A percentile compares a stretch with the other conserved stretches of the same genome.
Conservation (phyloP, 2,329 filamentous ascomycete genomes). For the Claviceps pusilla region DNA sequence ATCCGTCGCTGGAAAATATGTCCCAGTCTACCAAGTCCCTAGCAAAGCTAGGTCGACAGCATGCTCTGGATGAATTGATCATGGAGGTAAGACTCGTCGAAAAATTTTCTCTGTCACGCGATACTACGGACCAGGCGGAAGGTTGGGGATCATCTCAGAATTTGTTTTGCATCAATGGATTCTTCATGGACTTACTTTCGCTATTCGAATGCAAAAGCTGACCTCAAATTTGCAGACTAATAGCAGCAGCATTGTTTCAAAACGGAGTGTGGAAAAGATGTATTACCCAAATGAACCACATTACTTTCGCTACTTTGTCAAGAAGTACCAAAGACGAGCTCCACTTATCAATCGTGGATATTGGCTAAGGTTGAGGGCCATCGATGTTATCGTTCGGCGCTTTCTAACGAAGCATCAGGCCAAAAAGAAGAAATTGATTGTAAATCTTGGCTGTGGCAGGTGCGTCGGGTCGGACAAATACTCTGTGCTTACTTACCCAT, state of each 20-base stretch:
- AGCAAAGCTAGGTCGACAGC: constrained; percentile 11
- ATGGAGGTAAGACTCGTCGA: constrained; percentile 32
- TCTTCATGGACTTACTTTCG: not conserved
- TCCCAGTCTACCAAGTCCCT: not conserved
- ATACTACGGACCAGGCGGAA: not conserved
- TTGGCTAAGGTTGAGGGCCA: constrained; percentile 68
- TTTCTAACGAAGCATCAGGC: constrained; percentile 45
- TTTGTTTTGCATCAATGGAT: not conserved
- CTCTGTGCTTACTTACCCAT: not conserved
- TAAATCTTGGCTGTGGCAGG: constrained; percentile 86
- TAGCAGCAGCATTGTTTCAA: constrained; percentile 82
- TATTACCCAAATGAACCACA: constrained; percentile 67
- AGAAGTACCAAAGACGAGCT: constrained; percentile 66
- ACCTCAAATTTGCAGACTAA: constrained; percentile 46
- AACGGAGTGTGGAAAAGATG: constrained; percentile 78
- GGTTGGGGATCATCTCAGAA: not conserved
- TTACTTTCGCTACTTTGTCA: constrained; percentile 78
- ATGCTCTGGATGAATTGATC: constrained; percentile 34
- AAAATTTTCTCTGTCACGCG: not conserved
- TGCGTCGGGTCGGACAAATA: constrained; percentile 32
- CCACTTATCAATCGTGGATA: constrained; percentile 85
- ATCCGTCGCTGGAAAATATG: not conserved
- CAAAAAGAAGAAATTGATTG: constrained; percentile 52
- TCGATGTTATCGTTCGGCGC: constrained; percentile 58
- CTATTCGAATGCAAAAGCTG: not conserved